phyloP scores from a whole-genome alignment of 129 eudicot species.

The Flaveria trinervia region DNA sequence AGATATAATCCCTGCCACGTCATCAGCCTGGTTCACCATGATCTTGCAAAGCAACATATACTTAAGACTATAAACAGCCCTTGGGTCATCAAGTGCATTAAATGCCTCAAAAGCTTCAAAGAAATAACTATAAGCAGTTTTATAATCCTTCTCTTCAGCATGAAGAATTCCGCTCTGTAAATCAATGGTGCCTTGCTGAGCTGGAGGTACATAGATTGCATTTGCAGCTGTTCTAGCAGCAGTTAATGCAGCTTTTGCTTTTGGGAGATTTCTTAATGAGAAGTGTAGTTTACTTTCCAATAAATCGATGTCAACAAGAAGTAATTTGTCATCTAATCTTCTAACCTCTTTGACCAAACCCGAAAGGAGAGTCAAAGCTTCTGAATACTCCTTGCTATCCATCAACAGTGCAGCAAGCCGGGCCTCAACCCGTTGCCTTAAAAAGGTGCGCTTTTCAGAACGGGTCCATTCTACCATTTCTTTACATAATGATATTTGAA shows the following conservation, averaged over 20 bases:
- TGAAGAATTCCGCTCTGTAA: slow-evolving; percentile 64
- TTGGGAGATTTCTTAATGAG: slow-evolving; percentile 61
- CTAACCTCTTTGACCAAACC: slow-evolving; percentile 55
- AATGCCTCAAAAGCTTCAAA: slow-evolving; percentile 84
- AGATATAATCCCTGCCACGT: slow-evolving; percentile 77
- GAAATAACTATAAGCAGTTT: slow-evolving; percentile 77
- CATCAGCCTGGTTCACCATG: slow-evolving; percentile 73
- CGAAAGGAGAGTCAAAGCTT: slow-evolving; percentile 53
- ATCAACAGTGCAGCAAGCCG: slow-evolving; percentile 48
- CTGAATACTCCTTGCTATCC: slow-evolving; percentile 60
- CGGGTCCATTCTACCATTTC: slow-evolving; percentile 75
- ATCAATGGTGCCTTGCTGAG: slow-evolving; percentile 66
- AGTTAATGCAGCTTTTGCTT: slow-evolving; percentile 71
- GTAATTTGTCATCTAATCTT: slow-evolving; percentile 53
- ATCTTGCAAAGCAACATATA: slow-evolving; percentile 72
- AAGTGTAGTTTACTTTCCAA: slow-evolving; percentile 68
- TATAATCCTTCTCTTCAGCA: slow-evolving; percentile 73
- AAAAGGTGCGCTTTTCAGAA: slow-evolving; percentile 55
- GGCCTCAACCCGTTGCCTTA: slow-evolving; percentile 56
- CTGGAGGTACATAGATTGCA: slow-evolving; percentile 75
- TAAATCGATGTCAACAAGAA: slow-evolving; percentile 62
- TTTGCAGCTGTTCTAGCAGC: slow-evolving; percentile 86
- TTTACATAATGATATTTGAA: slow-evolving; percentile 61
- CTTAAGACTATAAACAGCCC: slow-evolving; percentile 73
- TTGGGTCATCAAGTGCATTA: slow-evolving; percentile 73